Conservation (phyloP, 257 asterid genomes). For the Fraxinus excelsior region DNA sequence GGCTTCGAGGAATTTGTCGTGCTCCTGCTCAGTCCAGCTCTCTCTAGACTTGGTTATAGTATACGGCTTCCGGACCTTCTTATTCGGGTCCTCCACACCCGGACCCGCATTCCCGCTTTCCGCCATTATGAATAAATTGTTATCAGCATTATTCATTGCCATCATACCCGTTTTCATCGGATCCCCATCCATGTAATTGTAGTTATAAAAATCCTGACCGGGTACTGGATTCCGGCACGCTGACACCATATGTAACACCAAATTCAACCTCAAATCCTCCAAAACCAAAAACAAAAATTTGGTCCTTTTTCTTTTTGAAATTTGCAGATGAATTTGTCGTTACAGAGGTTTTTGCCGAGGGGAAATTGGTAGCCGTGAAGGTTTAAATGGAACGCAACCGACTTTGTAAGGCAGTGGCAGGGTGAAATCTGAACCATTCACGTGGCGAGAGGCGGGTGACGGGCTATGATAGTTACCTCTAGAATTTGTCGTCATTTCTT, state of each 20-base stretch:
- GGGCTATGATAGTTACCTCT: constrained; percentile 4
- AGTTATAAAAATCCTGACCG: constrained; percentile 44
- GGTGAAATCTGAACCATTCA: constrained; percentile 43
- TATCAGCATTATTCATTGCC: constrained; percentile 5
- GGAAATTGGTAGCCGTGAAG: not conserved
- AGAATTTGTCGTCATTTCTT: constrained; percentile 25
- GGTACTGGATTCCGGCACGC: constrained; percentile 58
- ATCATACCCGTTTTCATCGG: constrained; percentile 46
- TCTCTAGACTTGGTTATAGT: constrained; percentile 84
- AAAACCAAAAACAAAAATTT: not conserved
- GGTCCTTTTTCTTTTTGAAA: not conserved
- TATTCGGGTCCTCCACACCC: constrained; percentile 57
- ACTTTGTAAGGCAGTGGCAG: constrained; percentile 27
- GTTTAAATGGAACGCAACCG: constrained; percentile 34
- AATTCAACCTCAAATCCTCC: not conserved
- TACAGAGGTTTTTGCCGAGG: not conserved
- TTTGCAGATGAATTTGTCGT: not conserved
- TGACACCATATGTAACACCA: constrained; percentile 59
- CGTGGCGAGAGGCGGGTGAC: constrained; percentile 33
- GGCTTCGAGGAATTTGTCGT: constrained; percentile 72
- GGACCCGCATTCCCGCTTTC: constrained; percentile 25
- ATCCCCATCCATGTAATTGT: constrained; percentile 33
- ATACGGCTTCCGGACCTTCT: constrained; percentile 77
- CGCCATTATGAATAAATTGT: constrained; percentile 15
- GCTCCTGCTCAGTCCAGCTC: constrained; percentile 86